A percentile compares a stretch with the other conserved stretches of the same genome.
Evolutionary conservation across 345 rosid species (phyloP).

Genomic region (Populus simonii): DNA sequence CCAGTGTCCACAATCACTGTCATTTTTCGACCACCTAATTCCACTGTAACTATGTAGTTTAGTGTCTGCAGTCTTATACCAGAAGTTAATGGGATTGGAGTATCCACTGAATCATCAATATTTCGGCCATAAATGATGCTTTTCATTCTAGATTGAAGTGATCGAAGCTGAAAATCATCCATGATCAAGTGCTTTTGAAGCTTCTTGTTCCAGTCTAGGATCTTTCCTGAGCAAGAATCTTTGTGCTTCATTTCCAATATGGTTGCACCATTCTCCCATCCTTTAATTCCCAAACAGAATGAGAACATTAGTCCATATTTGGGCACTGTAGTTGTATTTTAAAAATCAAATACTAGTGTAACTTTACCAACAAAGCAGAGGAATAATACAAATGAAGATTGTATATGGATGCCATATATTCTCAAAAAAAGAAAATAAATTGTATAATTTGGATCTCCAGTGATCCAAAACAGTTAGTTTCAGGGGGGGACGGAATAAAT

Average conservation of each 20-base stretch:
- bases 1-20: conserved; percentile 83
- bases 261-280: conserved; percentile 46
- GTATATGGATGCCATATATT: not conserved
- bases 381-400: not conserved
- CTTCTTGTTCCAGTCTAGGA: conserved; percentile 53
- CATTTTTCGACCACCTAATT: conserved; percentile 54
- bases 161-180: conserved; percentile 49
- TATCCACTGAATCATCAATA: conserved; percentile 21
- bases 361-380: not conserved
- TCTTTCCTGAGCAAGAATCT: conserved; percentile 48
- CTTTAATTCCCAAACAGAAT: conserved; percentile 28
- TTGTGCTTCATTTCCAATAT: conserved; percentile 74
- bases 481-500: not conserved
- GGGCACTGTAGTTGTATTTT: not conserved
- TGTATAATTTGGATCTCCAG: not conserved
- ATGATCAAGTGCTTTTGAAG: conserved; percentile 44
- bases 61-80: conserved; percentile 61
- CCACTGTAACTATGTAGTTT: conserved; percentile 69
- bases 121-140: conserved; percentile 15
- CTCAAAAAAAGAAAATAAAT: not conserved
- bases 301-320: not conserved
- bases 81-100: conserved; percentile 57
- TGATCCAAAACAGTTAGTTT: not conserved
- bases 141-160: conserved; percentile 53
- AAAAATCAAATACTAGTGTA: not conserved